A percentile compares a stretch with the other conserved stretches of the same genome.
These are phyloP conservation scores for Xylariaceae sp. DNA, from an alignment of 2,329 filamentous ascomycete genomes.

Conservation along the genomic window DNA sequence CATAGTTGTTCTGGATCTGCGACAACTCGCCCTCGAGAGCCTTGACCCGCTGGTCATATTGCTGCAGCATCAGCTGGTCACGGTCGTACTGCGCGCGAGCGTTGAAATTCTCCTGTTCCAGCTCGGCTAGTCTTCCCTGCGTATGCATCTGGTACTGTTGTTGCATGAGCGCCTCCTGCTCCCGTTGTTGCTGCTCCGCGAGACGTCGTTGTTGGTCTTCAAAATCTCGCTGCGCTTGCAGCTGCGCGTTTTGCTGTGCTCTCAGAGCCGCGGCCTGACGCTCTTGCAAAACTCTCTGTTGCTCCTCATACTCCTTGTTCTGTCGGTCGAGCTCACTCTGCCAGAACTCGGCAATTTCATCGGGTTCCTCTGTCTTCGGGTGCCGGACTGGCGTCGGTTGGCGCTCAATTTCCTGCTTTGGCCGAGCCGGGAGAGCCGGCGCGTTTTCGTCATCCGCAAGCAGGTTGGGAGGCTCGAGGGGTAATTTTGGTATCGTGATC, in stretches of 20 bases:
- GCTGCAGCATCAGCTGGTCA: conserved; percentile 94
- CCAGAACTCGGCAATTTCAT: conserved; percentile 97
- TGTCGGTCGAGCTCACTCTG: conserved; percentile 85
- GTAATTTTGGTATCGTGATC: conserved; percentile 92
- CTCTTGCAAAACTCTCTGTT: conserved; percentile 81
- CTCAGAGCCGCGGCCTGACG: conserved; percentile 76
- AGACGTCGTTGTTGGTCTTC: conserved; percentile 87
- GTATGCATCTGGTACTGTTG: conserved; percentile 93
- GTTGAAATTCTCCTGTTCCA: conserved; percentile 91
- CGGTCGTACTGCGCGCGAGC: conserved; percentile 91
- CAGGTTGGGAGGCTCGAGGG: conserved; percentile 86
- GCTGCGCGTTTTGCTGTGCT: conserved; percentile 72
- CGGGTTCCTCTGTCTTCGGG: conserved; percentile 70
- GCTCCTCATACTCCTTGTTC: conserved; percentile 90
- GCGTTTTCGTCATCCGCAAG: conserved; percentile 77
- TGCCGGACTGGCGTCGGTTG: conserved; percentile 62
- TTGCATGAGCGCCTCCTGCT: conserved; percentile 80
- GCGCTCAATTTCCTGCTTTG: conserved; percentile 64
- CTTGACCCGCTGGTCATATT: conserved; percentile 93
- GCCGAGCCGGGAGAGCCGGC: conserved; percentile 75
- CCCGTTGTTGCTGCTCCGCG: conserved; percentile 80
- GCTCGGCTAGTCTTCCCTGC: conserved; percentile 87
- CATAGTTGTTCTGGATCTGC: conserved; percentile 74
- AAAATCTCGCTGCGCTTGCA: conserved; percentile 89
- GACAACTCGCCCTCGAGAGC: conserved; percentile 79